These are phyloP conservation scores for Aspergillus pseudonomiae DNA, from an alignment of 2,329 filamentous ascomycete species.

Conservation along the genomic window DNA sequence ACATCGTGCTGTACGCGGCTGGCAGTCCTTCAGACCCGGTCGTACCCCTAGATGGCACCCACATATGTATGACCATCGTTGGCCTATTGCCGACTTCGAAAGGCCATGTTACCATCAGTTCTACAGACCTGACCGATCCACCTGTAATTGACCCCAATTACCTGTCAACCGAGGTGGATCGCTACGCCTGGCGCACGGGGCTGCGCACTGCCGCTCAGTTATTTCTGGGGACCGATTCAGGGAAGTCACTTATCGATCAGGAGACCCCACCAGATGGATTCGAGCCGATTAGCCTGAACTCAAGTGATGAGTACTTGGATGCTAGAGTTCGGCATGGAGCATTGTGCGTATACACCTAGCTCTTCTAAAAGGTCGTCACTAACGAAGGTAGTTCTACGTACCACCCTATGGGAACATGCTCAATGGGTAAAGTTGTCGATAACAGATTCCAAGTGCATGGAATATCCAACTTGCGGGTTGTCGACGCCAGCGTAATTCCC, in stretches of 20 bases:
- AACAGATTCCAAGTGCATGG: conserved; percentile 14
- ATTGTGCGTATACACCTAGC: not conserved
- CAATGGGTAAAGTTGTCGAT: conserved; percentile 18
- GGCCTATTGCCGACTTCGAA: conserved; percentile 12
- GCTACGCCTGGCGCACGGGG: conserved; percentile 12
- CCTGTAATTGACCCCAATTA: conserved; percentile 17
- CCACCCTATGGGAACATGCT: conserved; percentile 14
- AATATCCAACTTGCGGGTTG: conserved; percentile 8
- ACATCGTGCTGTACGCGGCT: not conserved
- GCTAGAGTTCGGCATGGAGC: conserved; percentile 1
- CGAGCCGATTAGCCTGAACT: not conserved
- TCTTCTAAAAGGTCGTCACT: not conserved
- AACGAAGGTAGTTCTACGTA: conserved; percentile 8
- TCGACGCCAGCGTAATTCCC: conserved; percentile 6
- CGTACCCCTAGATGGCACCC: conserved; percentile 10
- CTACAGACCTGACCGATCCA: not conserved
- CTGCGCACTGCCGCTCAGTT: not conserved
- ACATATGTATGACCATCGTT: conserved; percentile 14
- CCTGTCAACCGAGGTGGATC: conserved; percentile 15
- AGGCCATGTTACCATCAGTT: conserved; percentile 11
- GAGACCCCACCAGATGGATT: conserved; percentile 11
- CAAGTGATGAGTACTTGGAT: conserved; percentile 5
- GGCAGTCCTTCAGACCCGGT: not conserved
- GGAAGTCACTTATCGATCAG: conserved; percentile 3
- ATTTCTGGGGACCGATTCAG: not conserved